Evolutionary conservation across 2,329 filamentous ascomycete genomes (phyloP).

Genomic region (Penicillium digitatum): DNA sequence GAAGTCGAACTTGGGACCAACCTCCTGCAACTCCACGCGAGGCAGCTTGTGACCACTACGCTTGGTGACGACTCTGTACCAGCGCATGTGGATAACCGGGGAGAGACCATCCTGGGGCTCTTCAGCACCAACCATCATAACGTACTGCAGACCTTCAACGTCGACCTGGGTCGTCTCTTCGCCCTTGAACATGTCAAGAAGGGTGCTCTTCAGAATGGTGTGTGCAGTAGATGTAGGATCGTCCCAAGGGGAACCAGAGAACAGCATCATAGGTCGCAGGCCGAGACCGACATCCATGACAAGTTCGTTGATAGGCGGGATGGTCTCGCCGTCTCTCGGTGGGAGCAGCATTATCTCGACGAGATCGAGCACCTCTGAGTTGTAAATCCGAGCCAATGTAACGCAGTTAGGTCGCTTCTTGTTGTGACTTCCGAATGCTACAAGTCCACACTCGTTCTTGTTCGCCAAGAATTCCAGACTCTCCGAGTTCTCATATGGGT

Average conservation of each 20-base stretch:
- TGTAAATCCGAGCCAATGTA: constrained; percentile 77
- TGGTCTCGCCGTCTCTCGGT: constrained; percentile 51
- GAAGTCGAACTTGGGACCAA: constrained; percentile 91
- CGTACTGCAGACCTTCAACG: constrained; percentile 89
- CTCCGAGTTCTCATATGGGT: constrained; percentile 85
- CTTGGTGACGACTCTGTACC: constrained; percentile 82
- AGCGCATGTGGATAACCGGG: constrained; percentile 60
- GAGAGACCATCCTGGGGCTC: constrained; percentile 50
- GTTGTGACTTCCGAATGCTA: constrained; percentile 77
- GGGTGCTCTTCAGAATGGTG: constrained; percentile 78
- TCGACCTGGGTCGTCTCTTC: constrained; percentile 77
- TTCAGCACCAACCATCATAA: constrained; percentile 75
- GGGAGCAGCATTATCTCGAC: constrained; percentile 80
- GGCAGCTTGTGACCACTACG: constrained; percentile 82
- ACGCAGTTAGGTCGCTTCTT: constrained; percentile 96
- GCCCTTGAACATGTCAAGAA: constrained; percentile 88
- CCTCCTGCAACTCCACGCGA: constrained; percentile 88
- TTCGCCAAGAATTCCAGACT: constrained; percentile 92
- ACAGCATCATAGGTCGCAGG: constrained; percentile 84
- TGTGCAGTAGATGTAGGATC: constrained; percentile 74
- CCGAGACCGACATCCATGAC: constrained; percentile 68
- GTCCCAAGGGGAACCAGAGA: constrained; percentile 83
- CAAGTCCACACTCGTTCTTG: constrained; percentile 87
- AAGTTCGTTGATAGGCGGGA: constrained; percentile 48
- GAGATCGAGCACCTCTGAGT: constrained; percentile 89